Evolutionary conservation across 306 rosid species (phyloP).

Genomic region (Trifolium fragiferum): DNA sequence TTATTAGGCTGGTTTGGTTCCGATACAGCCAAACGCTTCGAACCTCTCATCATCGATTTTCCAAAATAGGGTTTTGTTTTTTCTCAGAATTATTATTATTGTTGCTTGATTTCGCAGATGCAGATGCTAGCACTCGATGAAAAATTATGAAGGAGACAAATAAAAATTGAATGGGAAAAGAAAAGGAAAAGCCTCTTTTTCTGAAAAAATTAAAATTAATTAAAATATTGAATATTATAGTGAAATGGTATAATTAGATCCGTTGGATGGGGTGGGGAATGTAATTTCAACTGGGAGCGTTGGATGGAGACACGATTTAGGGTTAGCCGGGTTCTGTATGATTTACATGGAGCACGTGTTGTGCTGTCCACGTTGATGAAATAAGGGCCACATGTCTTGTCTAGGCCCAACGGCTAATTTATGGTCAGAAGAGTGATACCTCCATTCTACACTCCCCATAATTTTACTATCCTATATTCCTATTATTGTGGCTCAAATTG

Average conservation of each 20-base stretch:
- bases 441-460: neutral
- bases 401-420: constrained; percentile 10
- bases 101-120: neutral
- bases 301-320: constrained; percentile 38
- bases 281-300: constrained; percentile 57
- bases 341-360: constrained; percentile 44
- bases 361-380: neutral
- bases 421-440: neutral
- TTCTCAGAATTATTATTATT: neutral
- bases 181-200: constrained; percentile 7
- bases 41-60: constrained; percentile 69
- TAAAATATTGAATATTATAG: constrained; percentile 1
- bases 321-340: constrained; percentile 3
- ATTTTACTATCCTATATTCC: no score
- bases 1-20: constrained; percentile 56
- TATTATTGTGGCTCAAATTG: no score
- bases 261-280: constrained; percentile 56
- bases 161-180: constrained; percentile 18
- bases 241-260: constrained; percentile 16
- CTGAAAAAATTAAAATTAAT: constrained; percentile 9
- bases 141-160: constrained; percentile 24
- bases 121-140: constrained; percentile 15
- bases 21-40: constrained; percentile 72
- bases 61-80: constrained; percentile 53
- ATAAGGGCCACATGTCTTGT: constrained; percentile 36